Evolutionary conservation across 108 stramenopile species (phyloP).

Genomic region (Phaeodactylum tricornutum): DNA sequence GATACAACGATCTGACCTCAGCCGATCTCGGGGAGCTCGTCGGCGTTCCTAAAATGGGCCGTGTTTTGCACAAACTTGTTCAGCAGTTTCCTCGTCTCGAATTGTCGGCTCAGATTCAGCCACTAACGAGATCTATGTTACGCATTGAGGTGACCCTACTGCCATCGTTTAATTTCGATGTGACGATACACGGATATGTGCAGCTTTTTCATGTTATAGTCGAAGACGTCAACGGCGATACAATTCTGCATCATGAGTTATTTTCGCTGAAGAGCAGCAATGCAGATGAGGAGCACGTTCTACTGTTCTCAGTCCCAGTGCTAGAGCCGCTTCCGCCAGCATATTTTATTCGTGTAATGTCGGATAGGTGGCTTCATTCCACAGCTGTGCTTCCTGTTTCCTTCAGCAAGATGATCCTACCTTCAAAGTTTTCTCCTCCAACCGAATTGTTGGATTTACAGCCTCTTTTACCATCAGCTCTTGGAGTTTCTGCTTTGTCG

Average conservation of each 20-base stretch:
- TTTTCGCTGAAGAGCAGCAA: slow-evolving; percentile 69
- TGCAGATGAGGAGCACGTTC: slow-evolving; percentile 79
- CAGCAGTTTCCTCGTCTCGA: slow-evolving; percentile 94
- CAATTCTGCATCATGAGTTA: slow-evolving; percentile 91
- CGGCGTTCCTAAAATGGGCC: slow-evolving; percentile 96
- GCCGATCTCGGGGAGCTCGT: slow-evolving; percentile 97
- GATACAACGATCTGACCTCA: slow-evolving; percentile 89
- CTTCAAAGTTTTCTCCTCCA: slow-evolving; percentile 91
- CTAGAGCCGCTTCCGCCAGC: slow-evolving; percentile 95
- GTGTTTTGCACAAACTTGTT: slow-evolving; percentile 91
- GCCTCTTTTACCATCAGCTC: slow-evolving; percentile 78
- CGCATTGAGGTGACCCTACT: slow-evolving; percentile 85
- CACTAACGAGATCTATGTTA: slow-evolving; percentile 92
- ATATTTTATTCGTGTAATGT: slow-evolving; percentile 90
- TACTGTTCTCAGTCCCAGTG: slow-evolving; percentile 92
- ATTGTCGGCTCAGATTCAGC: slow-evolving; percentile 90
- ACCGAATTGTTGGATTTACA: slow-evolving; percentile 96
- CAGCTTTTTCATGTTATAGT: slow-evolving; percentile 92
- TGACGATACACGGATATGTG: slow-evolving; percentile 84
- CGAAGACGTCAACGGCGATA: slow-evolving; percentile 95
- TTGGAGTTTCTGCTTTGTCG: slow-evolving; percentile 67
- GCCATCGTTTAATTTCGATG: slow-evolving; percentile 92
- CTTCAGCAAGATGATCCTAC: slow-evolving; percentile 93
- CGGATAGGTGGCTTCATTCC: slow-evolving; percentile 96
- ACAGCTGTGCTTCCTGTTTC: slow-evolving; percentile 86